Percentiles rank a stretch among this genome's conserved stretches.
Conservation (phyloP, 2,329 filamentous ascomycete species). For the Ophiocordyceps camponoti-leonardi region DNA sequence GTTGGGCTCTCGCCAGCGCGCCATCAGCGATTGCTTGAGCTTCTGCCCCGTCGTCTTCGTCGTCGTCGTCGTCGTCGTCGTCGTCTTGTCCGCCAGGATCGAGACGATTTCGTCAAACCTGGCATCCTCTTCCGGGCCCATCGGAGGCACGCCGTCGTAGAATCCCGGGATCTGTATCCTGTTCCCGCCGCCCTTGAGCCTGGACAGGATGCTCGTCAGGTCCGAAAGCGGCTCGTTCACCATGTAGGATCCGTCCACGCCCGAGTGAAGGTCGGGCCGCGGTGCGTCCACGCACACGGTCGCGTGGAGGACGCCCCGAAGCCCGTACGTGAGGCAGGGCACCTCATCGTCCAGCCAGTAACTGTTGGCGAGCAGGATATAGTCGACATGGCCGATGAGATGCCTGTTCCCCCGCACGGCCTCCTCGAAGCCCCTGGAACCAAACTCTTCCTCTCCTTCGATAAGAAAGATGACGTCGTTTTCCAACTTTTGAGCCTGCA, state of each 20-base stretch:
- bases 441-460: conserved; percentile 92
- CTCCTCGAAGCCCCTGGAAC: conserved; percentile 77
- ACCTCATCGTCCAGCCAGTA: conserved; percentile 97
- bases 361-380: conserved; percentile 89
- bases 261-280: conserved; percentile 80
- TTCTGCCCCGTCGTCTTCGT: conserved; percentile 45
- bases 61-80: conserved; percentile 43
- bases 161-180: conserved; percentile 74
- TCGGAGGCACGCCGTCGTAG: conserved; percentile 65
- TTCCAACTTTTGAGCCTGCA: conserved; percentile 65
- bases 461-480: conserved; percentile 90
- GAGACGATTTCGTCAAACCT: conserved; percentile 73
- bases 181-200: conserved; percentile 65
- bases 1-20: conserved; percentile 87
- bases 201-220: conserved; percentile 65
- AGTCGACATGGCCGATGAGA: conserved; percentile 79
- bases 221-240: conserved; percentile 87
- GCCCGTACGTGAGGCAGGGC: conserved; percentile 85
- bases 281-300: conserved; percentile 76
- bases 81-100: conserved; percentile 58
- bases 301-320: conserved; percentile 85
- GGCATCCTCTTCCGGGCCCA: conserved; percentile 58
- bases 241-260: conserved; percentile 86
- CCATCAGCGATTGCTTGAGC: conserved; percentile 77
- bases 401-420: conserved; percentile 66